phyloP scores from a whole-genome alignment of 2,329 filamentous ascomycete genomes.

The Diatrype stigma region DNA sequence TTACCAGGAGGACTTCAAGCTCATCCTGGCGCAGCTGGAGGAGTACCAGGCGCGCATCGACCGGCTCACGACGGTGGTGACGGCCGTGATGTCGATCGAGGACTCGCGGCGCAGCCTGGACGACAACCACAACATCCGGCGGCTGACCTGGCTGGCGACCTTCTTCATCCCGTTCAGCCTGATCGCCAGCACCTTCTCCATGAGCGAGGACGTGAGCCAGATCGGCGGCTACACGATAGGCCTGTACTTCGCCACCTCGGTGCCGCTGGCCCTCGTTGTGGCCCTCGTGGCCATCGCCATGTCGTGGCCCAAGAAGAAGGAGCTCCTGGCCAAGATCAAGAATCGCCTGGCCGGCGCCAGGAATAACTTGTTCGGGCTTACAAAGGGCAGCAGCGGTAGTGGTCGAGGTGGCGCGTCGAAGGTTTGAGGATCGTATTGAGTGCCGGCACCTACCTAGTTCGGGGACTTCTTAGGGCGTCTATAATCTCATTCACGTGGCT shows the following conservation, averaged over 20 bases:
- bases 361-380: no score
- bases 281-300: not conserved
- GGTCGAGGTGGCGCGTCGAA: no score
- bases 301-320: not conserved
- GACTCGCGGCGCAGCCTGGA: conserved; percentile 24
- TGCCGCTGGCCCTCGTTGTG: conserved; percentile 18
- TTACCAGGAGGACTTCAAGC: conserved; percentile 21
- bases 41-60: conserved; percentile 29
- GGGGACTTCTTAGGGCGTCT: no score
- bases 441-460: no score
- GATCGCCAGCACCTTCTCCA: conserved; percentile 25
- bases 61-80: conserved; percentile 27
- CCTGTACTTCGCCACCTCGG: conserved; percentile 17
- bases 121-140: conserved; percentile 28
- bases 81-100: conserved; percentile 26
- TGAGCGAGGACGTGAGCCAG: conserved; percentile 19
- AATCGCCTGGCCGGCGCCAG: no score
- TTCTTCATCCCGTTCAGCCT: conserved; percentile 30
- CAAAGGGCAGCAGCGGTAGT: no score
- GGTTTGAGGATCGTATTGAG: no score
- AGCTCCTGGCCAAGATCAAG: not conserved
- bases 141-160: conserved; percentile 29
- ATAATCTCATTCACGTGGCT: no score
- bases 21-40: conserved; percentile 21
- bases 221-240: conserved; percentile 14